These are phyloP conservation scores for Esteya vermicola DNA, from an alignment of 2,329 filamentous ascomycete genomes.

Conservation along the genomic window DNA sequence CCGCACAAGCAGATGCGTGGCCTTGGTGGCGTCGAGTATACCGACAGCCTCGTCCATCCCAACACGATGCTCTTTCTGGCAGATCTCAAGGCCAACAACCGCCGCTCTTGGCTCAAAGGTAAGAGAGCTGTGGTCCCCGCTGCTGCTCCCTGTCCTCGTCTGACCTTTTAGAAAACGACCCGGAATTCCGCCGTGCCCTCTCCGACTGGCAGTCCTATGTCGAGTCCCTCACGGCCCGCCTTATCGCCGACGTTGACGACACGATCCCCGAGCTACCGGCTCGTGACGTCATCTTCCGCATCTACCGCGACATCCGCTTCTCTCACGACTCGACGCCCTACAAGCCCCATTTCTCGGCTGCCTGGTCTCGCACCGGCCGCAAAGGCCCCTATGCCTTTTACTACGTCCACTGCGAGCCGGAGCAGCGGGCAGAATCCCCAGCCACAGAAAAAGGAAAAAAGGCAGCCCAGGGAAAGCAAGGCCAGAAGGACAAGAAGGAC, in stretches of 20 bases:
- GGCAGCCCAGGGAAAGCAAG: too few relatives aligned
- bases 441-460: too few relatives aligned
- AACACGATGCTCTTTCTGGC: slow-evolving; percentile 44
- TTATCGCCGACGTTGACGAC: slow-evolving; percentile 53
- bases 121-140: slow-evolving; percentile 8
- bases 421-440: too few relatives aligned
- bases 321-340: slow-evolving; percentile 76
- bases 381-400: slow-evolving; percentile 84
- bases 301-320: slow-evolving; percentile 78
- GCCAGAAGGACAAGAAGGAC: too few relatives aligned
- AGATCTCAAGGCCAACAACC: slow-evolving; percentile 46
- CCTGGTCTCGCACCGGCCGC: slow-evolving; percentile 74
- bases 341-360: slow-evolving; percentile 71
- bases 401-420: slow-evolving; percentile 71
- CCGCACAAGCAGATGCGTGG: slow-evolving; percentile 26
- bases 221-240: slow-evolving; percentile 52
- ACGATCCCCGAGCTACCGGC: slow-evolving; percentile 76
- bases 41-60: slow-evolving; percentile 36
- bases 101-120: slow-evolving; percentile 45
- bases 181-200: slow-evolving; percentile 62
- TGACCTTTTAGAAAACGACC: slow-evolving; percentile 51
- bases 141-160: background rate
- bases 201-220: slow-evolving; percentile 75
- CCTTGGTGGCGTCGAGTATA: slow-evolving; percentile 30
- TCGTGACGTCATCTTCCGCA: slow-evolving; percentile 77